Evolutionary conservation across 108 stramenopile species (phyloP), one percentile per base, ranked within the genome.

Genomic region (Cylindrotheca closterium): DNA sequence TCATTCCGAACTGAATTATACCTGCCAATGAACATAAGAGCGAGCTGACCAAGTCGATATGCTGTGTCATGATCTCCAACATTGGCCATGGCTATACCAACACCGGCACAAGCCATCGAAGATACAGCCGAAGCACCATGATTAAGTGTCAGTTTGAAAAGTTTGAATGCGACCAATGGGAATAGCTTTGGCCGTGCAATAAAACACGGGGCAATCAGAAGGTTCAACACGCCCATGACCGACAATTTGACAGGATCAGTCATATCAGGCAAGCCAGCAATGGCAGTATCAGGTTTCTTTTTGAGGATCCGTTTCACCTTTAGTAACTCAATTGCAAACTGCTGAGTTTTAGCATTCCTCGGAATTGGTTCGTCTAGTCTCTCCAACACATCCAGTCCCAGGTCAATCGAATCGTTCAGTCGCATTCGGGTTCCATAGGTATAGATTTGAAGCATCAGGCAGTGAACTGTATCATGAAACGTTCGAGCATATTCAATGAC

Each of bases 111-210:
- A 8, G 73, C 79, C 25, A 60, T 51, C 15, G 73, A 55, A 0
- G 83, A 71, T 21, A 74, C 61, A 4, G 63, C 55, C 33, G 58
- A 58, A 18, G 78, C 24, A 10, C 83, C 83, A 53, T 72, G 46
- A 4, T 32, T 31, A n/a, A 84, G 7, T 1, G 79, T 74, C 12
- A 84, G 50, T 28, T 80, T 68, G 31, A 84, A 52, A 76, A 78
- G 74, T 33, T 64, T 67, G 28, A 70, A 50, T 1, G 47, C 45
- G 4, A 78, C 46, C 28, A 78, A 56, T 19, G 70, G 70, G 28
- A 58, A 32, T 0, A 79, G 47, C 0, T 58, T 37, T 23, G 59
- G 77, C 45, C 67, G 46, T 3, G 19, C 30, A 12, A 77, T 29
- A 22, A 53, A 24, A 18, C 56, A 29, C 22, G 58, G 34, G 4